A percentile compares a stretch with the other conserved stretches of the same genome.
These are phyloP conservation scores for Clohesyomyces aquaticus DNA, from an alignment of 495 filamentous ascomycete genomes.

Conservation along the genomic window DNA sequence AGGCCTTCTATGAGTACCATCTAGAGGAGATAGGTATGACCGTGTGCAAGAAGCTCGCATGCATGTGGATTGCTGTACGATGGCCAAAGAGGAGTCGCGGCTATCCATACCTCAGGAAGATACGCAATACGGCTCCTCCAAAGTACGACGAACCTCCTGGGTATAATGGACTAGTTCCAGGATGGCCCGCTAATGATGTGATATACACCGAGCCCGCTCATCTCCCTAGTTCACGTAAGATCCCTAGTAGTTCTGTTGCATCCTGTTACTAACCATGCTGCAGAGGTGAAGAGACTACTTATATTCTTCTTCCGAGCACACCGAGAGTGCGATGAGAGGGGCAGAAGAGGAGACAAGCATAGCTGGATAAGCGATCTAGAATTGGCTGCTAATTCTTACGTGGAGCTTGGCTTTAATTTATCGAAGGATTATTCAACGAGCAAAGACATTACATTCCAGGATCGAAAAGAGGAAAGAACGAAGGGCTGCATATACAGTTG, in stretches of 20 bases:
- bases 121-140: background rate
- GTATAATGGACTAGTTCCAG: background rate
- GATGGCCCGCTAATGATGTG: background rate
- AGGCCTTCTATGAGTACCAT: background rate
- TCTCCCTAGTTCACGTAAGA: background rate
- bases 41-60: background rate
- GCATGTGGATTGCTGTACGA: background rate
- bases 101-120: background rate
- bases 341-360: too few species aligned
- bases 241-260: background rate
- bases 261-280: background rate
- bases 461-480: background rate
- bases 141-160: background rate
- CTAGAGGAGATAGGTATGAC: background rate
- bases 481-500: background rate
- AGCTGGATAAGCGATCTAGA: background rate
- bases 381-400: background rate
- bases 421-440: background rate
- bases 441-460: background rate
- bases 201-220: background rate
- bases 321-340: background rate
- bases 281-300: background rate
- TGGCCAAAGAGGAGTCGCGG: background rate
- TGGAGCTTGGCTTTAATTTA: background rate
- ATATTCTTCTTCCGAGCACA: background rate